Evolutionary conservation across 139 green algal species (phyloP).

Genomic region (Pleodorina starrii): DNA sequence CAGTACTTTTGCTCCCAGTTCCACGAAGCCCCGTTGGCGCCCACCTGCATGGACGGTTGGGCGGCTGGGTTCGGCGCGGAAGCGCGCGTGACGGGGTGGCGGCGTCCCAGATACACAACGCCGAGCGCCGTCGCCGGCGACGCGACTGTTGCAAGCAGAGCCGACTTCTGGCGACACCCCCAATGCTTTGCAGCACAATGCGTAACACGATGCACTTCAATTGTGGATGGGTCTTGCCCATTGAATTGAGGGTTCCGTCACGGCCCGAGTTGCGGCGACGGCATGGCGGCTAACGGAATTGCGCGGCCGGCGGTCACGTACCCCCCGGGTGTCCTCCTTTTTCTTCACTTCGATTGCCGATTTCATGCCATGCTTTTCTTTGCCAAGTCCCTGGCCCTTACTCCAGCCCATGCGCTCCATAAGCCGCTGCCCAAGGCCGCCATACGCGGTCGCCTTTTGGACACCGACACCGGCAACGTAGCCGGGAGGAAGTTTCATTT

Average conservation of each 20-base stretch:
- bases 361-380: slow-evolving; percentile 77
- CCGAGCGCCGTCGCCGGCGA: too few relatives aligned
- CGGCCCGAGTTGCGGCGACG: too few relatives aligned
- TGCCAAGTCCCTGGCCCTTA: slow-evolving; percentile 85
- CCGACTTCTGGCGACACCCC: too few relatives aligned
- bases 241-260: too few relatives aligned
- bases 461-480: slow-evolving; percentile 83
- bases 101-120: too few relatives aligned
- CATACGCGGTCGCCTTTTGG: slow-evolving; percentile 79
- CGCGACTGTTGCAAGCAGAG: too few relatives aligned
- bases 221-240: too few relatives aligned
- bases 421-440: slow-evolving; percentile 87
- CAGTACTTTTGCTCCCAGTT: slow-evolving; percentile 85
- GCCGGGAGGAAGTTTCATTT: slow-evolving; percentile 89
- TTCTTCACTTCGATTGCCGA: slow-evolving; percentile 86
- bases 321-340: slow-evolving; percentile 87
- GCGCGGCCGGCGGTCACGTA: slow-evolving; percentile 44
- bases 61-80: too few relatives aligned
- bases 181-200: too few relatives aligned
- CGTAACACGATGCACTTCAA: too few relatives aligned
- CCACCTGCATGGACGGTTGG: too few relatives aligned
- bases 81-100: too few relatives aligned
- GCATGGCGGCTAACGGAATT: background rate
- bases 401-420: slow-evolving; percentile 88
- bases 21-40: slow-evolving; percentile 60